A percentile compares a stretch with the other conserved stretches of the same genome.
Evolutionary conservation across 2,329 filamentous ascomycete species (phyloP).

Genomic region (Sarocladium oryzae): DNA sequence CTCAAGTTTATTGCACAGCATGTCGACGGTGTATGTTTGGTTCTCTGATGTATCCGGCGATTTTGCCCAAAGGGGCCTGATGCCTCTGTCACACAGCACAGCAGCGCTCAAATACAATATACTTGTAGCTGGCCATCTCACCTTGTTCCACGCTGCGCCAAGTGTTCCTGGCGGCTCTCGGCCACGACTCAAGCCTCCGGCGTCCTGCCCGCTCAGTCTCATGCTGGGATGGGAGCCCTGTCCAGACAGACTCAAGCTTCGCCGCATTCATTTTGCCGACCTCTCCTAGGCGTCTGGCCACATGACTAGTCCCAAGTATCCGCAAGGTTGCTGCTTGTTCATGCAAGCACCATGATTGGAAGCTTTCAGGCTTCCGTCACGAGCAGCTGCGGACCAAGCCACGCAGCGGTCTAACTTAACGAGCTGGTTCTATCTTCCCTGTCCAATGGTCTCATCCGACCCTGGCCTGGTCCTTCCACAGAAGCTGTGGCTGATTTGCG

Average conservation of each 20-base stretch:
- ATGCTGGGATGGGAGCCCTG: no score
- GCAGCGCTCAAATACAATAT: neutral
- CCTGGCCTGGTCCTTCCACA: neutral
- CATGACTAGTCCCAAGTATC: neutral
- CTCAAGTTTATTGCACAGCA: neutral
- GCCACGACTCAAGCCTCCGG: neutral
- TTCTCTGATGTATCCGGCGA: neutral
- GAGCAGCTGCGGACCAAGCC: constrained; percentile 5
- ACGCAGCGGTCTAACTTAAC: neutral
- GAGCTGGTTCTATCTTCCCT: neutral
- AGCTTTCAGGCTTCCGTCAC: neutral
- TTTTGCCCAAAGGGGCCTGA: neutral
- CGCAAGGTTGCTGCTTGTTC: neutral
- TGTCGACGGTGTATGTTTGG: neutral
- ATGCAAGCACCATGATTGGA: no score
- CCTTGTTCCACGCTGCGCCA: neutral
- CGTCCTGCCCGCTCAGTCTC: neutral
- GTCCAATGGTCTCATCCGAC: constrained; percentile 1
- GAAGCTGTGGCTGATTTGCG: constrained; percentile 1
- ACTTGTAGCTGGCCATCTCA: neutral
- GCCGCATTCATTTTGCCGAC: neutral
- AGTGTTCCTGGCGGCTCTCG: neutral
- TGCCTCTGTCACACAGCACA: neutral
- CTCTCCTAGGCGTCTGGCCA: neutral
- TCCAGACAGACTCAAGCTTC: no score